Percentiles rank a stretch among this genome's conserved stretches.
These are phyloP conservation scores for Theileria luwenshuni DNA, from an alignment of 169 alveolate species.

Conservation along the genomic window DNA sequence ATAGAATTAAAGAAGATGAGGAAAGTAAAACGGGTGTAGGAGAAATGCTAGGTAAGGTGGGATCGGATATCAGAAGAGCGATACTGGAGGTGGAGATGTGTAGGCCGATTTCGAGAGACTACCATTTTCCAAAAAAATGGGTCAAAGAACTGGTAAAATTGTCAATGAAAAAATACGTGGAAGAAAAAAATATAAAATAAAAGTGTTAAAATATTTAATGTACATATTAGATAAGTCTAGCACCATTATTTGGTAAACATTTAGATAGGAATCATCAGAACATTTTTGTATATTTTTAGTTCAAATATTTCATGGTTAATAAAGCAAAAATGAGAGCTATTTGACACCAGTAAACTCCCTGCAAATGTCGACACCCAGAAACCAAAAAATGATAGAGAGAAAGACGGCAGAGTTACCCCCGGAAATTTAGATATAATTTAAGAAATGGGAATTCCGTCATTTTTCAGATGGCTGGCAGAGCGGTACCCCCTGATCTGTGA, in stretches of 20 bases:
- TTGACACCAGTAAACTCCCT: too few species aligned
- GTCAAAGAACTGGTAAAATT: constrained; percentile 27
- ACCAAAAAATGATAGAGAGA: too few species aligned
- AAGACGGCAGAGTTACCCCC: background rate
- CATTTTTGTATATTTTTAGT: too few species aligned
- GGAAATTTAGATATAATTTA: background rate
- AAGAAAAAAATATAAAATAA: too few species aligned
- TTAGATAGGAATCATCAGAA: too few species aligned
- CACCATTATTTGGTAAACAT: too few species aligned
- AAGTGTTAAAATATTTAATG: too few species aligned
- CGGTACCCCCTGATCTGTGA: constrained; percentile 71
- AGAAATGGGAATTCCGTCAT: constrained; percentile 64
- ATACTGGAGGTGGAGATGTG: constrained; percentile 38
- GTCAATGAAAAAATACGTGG: constrained; percentile 29
- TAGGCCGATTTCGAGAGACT: constrained; percentile 37
- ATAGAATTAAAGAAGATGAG: background rate
- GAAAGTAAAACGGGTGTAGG: background rate
- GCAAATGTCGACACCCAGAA: too few species aligned
- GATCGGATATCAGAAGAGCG: constrained; percentile 9
- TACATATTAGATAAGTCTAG: too few species aligned
- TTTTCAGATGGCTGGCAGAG: constrained; percentile 66
- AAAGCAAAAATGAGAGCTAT: too few species aligned
- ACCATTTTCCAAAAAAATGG: constrained; percentile 37
- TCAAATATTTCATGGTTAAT: too few species aligned
- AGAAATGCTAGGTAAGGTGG: background rate